Evolutionary conservation across 2,329 filamentous ascomycete species (phyloP), one percentile per base, ranked within the genome.

Genomic region (Akanthomyces uredinophilus): DNA sequence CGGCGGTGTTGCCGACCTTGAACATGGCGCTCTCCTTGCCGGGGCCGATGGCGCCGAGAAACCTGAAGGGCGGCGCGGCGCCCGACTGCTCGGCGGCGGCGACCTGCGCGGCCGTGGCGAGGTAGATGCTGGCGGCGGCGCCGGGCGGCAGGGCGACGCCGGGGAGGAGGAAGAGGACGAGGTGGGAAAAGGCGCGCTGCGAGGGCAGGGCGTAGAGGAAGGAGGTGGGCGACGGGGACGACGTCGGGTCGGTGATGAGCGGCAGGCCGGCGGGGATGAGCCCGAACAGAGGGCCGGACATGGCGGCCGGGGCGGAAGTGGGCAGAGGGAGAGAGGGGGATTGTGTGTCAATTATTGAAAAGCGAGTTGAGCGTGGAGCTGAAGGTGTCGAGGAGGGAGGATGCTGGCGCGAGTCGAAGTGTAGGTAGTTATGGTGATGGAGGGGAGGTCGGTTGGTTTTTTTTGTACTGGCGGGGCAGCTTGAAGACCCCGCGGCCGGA

Each of bases 21-120:
- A 98, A 97, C 62, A 98, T 90, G 41, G 93, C 92, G 67, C 89
- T 94, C 68, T 95, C 92, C 72, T 97, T 97, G 62, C 93, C 92
- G 41, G 90, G 88, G 1, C 91, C 93, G 61, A 99, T 87, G 54
- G 88, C 95, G 65, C 96, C 95, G 5, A 98, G 86, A 69, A 99
- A 91, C 64, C 83, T 87, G 78, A 96, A 96, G 52, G 88, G 84
- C 5, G 77, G 73, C 32, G 29, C 41, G 10, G 22, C 20, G 47
- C 35, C 57, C n/a, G 22, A 18, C 3, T 74, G 66, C 16, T 75
- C 73, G 1, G 75, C 74, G 6, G 72, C 67, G 37, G 78, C 72
- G 54, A 78, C 73, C 67, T 74, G 60, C 76, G 72, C 46, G 62
- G 78, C 64, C 3, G 93, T 79, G 57, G 80, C 89, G 53, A 96